Conservation (phyloP, 257 asterid genomes). For the Nyctanthes arbortristis region DNA sequence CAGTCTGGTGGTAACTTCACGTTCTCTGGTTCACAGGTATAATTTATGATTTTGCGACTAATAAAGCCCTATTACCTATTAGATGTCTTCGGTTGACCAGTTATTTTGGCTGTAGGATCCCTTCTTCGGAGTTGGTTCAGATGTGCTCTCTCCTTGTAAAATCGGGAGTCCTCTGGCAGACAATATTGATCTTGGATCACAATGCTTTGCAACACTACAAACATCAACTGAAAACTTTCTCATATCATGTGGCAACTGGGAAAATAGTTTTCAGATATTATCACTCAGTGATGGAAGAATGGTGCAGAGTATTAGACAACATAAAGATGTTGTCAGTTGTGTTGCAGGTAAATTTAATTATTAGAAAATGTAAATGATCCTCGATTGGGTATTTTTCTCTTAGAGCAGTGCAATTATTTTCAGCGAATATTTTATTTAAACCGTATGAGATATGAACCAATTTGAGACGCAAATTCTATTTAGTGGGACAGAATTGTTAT, state of each 20-base stretch:
- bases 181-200: slow-evolving; percentile 79
- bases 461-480: background rate
- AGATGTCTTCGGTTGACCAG: slow-evolving; percentile 11
- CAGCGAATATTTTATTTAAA: background rate
- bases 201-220: slow-evolving; percentile 85
- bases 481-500: background rate
- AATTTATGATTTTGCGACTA: slow-evolving; percentile 15
- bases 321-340: slow-evolving; percentile 92
- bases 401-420: background rate
- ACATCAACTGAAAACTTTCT: slow-evolving; percentile 78
- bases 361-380: slow-evolving; percentile 14
- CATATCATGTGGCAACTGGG: slow-evolving; percentile 95
- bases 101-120: slow-evolving; percentile 68
- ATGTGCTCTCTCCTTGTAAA: slow-evolving; percentile 74
- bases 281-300: slow-evolving; percentile 83
- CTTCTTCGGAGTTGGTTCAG: slow-evolving; percentile 89
- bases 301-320: slow-evolving; percentile 95
- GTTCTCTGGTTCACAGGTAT: slow-evolving; percentile 94
- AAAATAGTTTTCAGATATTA: slow-evolving; percentile 87
- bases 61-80: background rate
- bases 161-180: slow-evolving; percentile 91
- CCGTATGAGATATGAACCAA: background rate
- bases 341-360: slow-evolving; percentile 66
- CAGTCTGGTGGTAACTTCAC: slow-evolving; percentile 97
- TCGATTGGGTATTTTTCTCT: background rate